Evolutionary conservation across 2,329 filamentous ascomycete species (phyloP).

Genomic region (Hypoxylon rubiginosum): DNA sequence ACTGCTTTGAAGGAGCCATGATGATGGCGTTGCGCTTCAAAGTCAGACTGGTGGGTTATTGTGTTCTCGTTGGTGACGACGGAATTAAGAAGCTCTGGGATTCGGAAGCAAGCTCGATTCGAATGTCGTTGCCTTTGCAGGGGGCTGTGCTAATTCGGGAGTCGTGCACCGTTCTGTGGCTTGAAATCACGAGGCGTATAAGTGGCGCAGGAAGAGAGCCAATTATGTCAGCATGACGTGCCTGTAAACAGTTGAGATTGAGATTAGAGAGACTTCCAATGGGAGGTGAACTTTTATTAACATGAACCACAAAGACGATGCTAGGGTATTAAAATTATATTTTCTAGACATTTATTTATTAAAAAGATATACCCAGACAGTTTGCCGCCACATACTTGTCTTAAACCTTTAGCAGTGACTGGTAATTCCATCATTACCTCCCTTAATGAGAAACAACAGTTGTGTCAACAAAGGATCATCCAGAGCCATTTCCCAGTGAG

Average conservation of each 20-base stretch:
- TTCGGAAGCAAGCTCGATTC: slow-evolving; percentile 34
- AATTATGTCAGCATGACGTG: slow-evolving; percentile 23
- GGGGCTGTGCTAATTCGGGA: slow-evolving; percentile 25
- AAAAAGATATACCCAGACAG: too few relatives aligned
- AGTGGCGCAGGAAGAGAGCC: slow-evolving; percentile 24
- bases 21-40: slow-evolving; percentile 50
- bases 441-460: too few relatives aligned
- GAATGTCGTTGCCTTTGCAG: slow-evolving; percentile 42
- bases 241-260: not conserved
- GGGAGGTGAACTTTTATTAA: too few relatives aligned
- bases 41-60: slow-evolving; percentile 35
- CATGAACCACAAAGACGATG: not conserved
- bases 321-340: too few relatives aligned
- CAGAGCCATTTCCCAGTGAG: not conserved
- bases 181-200: slow-evolving; percentile 30
- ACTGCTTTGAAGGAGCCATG: slow-evolving; percentile 82
- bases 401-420: not conserved
- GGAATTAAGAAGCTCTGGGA: slow-evolving; percentile 39
- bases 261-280: too few relatives aligned
- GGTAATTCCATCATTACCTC: too few relatives aligned
- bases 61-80: slow-evolving; percentile 38
- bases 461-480: too few relatives aligned
- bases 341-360: too few relatives aligned
- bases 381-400: too few relatives aligned
- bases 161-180: slow-evolving; percentile 22